Evolutionary conservation across 257 asterid species (phyloP).

Genomic region (Apocynum venetum): DNA sequence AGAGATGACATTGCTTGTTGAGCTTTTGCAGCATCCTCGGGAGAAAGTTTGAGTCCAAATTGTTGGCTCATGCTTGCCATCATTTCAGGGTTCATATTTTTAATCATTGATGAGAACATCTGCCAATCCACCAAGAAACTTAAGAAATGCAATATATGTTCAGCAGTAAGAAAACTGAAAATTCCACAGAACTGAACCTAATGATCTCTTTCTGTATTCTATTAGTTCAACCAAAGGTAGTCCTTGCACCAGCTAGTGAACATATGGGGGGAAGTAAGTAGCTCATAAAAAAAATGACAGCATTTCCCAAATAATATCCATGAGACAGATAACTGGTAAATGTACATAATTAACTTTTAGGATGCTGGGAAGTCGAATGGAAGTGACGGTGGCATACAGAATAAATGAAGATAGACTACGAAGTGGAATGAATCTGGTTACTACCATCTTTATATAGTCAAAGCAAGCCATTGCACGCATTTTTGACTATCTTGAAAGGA

Average conservation of each 20-base stretch:
- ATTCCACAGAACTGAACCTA: not conserved
- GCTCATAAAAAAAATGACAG: not conserved
- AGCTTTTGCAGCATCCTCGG: conserved; percentile 96
- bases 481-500: not conserved
- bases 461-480: not conserved
- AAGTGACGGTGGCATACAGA: not conserved
- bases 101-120: conserved; percentile 92
- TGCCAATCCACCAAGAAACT: conserved; percentile 33
- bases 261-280: not conserved
- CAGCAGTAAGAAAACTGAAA: not conserved
- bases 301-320: not conserved
- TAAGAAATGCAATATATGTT: not conserved
- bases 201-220: not conserved
- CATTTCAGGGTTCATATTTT: conserved; percentile 86
- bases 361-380: not conserved
- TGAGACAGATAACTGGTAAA: not conserved
- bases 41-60: conserved; percentile 84
- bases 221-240: not conserved
- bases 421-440: not conserved
- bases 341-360: not conserved
- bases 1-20: conserved; percentile 96
- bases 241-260: not conserved
- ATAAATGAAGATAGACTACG: not conserved
- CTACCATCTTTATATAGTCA: not conserved
- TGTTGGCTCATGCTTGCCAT: conserved; percentile 97